Conservation (phyloP, 805 yeast species). For the Hanseniaspora taiwanica region DNA sequence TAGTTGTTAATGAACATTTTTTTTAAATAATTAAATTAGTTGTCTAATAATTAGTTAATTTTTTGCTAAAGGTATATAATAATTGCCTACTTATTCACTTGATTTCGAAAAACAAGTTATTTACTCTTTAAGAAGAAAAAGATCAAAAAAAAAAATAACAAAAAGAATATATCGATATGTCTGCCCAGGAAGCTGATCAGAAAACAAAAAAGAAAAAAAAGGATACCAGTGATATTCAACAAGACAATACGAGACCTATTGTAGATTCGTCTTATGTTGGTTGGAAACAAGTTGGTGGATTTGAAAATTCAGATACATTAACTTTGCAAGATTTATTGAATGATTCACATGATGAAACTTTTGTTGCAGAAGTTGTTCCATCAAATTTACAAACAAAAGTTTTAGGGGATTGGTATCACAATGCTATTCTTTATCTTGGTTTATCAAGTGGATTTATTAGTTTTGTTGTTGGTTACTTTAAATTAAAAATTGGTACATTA, state of each 20-base stretch:
- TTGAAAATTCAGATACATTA: constrained; percentile 56
- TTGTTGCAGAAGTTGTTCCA: constrained; percentile 13
- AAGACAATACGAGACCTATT: not conserved
- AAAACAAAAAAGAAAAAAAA: not conserved
- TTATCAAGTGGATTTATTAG: constrained; percentile 51
- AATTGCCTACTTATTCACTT: too few relatives aligned
- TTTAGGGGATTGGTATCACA: constrained; percentile 93
- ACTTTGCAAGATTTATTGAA: constrained; percentile 55
- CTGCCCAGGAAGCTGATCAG: too few relatives aligned
- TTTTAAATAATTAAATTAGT: too few relatives aligned
- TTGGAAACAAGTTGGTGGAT: constrained; percentile 89
- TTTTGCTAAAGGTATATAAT: too few relatives aligned
- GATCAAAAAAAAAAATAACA: not conserved
- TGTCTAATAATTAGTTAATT: too few relatives aligned
- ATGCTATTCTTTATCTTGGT: constrained; percentile 53
- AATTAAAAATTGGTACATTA: constrained; percentile 68
- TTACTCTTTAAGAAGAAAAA: too few relatives aligned
- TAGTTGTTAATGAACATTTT: too few relatives aligned
- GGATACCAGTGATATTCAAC: not conserved
- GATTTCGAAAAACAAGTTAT: too few relatives aligned
- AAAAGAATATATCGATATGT: not conserved
- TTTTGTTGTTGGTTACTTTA: constrained; percentile 66
- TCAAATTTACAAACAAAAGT: constrained; percentile 44
- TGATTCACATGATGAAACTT: constrained; percentile 61
- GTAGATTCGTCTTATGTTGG: constrained; percentile 59